Evolutionary conservation across 768 basidiomycete genomes (phyloP).

Genomic region (Lanmaoa rubissima): DNA sequence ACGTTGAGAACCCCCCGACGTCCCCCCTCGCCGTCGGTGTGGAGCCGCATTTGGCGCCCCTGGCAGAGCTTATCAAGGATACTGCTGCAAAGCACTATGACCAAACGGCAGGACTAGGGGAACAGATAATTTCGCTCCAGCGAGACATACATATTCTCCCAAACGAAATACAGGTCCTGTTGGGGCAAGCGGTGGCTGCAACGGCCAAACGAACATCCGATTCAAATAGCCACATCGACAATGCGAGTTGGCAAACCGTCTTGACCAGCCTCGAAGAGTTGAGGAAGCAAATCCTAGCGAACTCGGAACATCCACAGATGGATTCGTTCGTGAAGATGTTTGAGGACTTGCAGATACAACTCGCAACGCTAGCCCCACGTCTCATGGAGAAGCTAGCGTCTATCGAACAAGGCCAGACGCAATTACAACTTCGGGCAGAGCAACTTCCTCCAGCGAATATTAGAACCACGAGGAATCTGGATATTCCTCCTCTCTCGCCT

Average conservation of each 20-base stretch:
- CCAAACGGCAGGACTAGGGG: constrained; percentile 32
- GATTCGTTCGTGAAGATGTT: constrained; percentile 34
- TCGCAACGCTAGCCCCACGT: constrained; percentile 38
- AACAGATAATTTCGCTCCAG: constrained; percentile 35
- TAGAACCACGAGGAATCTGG: constrained; percentile 12
- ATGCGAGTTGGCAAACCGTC: constrained; percentile 5
- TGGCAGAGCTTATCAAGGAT: constrained; percentile 36
- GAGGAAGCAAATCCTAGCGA: constrained; percentile 12
- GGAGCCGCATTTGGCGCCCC: constrained; percentile 23
- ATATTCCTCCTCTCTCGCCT: constrained; percentile 11
- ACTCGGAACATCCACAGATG: constrained; percentile 10
- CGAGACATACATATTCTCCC: constrained; percentile 31
- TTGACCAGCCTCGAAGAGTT: constrained; percentile 17
- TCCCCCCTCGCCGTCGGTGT: constrained; percentile 8
- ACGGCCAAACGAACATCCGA: constrained; percentile 3
- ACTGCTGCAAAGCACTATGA: constrained; percentile 36
- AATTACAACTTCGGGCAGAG: constrained; percentile 15
- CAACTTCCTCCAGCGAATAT: neutral
- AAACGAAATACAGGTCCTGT: constrained; percentile 21
- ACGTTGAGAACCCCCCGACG: constrained; percentile 14
- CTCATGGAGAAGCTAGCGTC: constrained; percentile 34
- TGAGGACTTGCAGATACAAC: constrained; percentile 39
- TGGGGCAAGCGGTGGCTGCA: constrained; percentile 9
- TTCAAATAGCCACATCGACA: neutral
- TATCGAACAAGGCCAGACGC: constrained; percentile 27